Conservation (phyloP, 306 rosid species). For the Malus sieversii region DNA sequence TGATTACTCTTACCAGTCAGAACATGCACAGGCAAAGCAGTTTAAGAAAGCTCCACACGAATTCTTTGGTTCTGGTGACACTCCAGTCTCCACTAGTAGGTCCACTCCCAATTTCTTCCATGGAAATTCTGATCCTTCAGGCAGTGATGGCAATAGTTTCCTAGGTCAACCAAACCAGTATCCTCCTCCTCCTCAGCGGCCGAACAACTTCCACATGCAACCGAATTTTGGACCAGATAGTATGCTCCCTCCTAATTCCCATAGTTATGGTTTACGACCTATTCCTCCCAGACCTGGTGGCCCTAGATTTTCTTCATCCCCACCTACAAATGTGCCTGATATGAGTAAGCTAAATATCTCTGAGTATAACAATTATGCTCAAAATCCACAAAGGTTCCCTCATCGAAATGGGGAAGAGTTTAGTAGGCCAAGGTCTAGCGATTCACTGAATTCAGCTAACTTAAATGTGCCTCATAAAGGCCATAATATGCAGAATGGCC, state of each 20-base stretch:
- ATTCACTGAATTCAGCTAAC: conserved; percentile 28
- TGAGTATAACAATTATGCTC: conserved; percentile 36
- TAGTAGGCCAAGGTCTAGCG: conserved; percentile 42
- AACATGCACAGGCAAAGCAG: conserved; percentile 28
- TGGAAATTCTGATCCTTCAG: conserved; percentile 35
- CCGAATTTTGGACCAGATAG: conserved; percentile 41
- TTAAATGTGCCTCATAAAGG: conserved; percentile 44
- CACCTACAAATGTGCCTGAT: conserved; percentile 38
- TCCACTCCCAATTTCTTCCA: conserved; percentile 36
- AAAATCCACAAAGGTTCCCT: conserved; percentile 29
- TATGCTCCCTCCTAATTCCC: conserved; percentile 34
- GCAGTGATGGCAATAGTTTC: conserved; percentile 39
- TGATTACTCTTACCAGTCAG: conserved; percentile 23
- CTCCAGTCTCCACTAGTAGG: conserved; percentile 20
- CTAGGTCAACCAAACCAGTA: conserved; percentile 37
- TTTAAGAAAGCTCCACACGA: conserved; percentile 71
- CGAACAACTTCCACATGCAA: conserved; percentile 42
- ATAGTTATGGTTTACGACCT: conserved; percentile 34
- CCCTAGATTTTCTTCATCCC: conserved; percentile 40
- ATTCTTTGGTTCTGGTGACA: conserved; percentile 34
- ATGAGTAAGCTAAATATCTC: conserved; percentile 46
- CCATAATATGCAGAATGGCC: conserved; percentile 37
- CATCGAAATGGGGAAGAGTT: conserved; percentile 40
- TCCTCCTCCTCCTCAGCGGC: conserved; percentile 45
- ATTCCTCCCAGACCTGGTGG: conserved; percentile 43